These are phyloP conservation scores for Pythium rishiriense DNA, from an alignment of 352 stramenopile species.

Conservation along the genomic window DNA sequence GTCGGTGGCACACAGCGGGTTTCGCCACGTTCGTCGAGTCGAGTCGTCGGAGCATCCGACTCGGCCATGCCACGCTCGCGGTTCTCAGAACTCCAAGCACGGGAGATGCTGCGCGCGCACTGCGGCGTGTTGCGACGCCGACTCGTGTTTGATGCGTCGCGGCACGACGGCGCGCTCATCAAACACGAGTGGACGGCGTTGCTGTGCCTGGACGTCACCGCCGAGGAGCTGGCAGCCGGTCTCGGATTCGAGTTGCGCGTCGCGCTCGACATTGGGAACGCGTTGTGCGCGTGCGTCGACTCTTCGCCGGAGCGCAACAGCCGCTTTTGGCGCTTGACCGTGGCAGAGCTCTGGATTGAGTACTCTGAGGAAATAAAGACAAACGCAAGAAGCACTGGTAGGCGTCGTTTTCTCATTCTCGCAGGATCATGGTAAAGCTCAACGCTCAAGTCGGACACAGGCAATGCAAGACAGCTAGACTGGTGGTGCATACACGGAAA, in stretches of 20 bases:
- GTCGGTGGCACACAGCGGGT: too few species aligned
- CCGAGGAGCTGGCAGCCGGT: neutral
- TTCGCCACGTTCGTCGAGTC: too few species aligned
- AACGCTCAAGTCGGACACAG: too few species aligned
- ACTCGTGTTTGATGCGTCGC: slow-evolving; percentile 9
- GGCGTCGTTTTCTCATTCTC: too few species aligned
- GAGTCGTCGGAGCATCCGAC: too few species aligned
- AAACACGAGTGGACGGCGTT: slow-evolving; percentile 13
- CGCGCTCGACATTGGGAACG: slow-evolving; percentile 12
- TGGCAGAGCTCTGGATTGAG: slow-evolving; percentile 9
- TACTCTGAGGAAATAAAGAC: neutral
- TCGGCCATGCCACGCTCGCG: neutral
- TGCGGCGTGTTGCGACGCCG: slow-evolving; percentile 4
- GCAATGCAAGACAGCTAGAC: too few species aligned
- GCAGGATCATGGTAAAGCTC: too few species aligned
- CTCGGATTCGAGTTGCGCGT: slow-evolving; percentile 8
- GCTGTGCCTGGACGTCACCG: neutral
- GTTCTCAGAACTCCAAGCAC: neutral
- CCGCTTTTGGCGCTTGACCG: slow-evolving; percentile 10
- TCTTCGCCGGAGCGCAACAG: slow-evolving; percentile 7
- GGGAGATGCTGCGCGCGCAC: neutral
- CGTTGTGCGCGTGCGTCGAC: slow-evolving; percentile 4
- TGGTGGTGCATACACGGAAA: too few species aligned
- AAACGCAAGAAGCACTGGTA: too few species aligned
- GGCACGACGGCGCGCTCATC: neutral